Conservation (phyloP, 805 yeast species). For the Metschnikowia orientalis region DNA sequence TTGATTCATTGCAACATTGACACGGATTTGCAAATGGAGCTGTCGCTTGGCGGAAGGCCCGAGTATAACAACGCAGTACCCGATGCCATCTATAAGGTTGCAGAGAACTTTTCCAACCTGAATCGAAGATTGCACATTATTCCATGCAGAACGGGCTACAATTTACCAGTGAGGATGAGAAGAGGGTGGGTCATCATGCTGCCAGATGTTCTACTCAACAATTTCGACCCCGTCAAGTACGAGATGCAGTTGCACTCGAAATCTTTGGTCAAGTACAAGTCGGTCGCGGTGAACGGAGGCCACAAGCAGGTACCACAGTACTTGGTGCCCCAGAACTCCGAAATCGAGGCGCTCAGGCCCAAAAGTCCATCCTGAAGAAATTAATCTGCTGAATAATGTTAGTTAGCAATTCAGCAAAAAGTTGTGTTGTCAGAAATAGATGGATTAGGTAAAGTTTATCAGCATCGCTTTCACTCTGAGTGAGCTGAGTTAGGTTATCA, state of each 20-base stretch:
- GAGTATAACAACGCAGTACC: slow-evolving; percentile 44
- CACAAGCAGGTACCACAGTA: slow-evolving; percentile 41
- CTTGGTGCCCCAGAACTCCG: slow-evolving; percentile 60
- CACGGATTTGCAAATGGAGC: slow-evolving; percentile 78
- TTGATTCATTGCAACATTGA: slow-evolving; percentile 89
- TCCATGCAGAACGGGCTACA: slow-evolving; percentile 65
- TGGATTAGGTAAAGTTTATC: slow-evolving; percentile 45
- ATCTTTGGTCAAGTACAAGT: slow-evolving; percentile 26
- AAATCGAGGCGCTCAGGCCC: slow-evolving; percentile 79
- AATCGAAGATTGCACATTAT: slow-evolving; percentile 80
- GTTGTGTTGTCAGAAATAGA: slow-evolving; percentile 32
- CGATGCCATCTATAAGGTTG: slow-evolving; percentile 68
- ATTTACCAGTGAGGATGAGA: slow-evolving; percentile 60
- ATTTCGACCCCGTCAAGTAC: slow-evolving; percentile 44
- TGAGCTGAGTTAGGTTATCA: slow-evolving; percentile 57
- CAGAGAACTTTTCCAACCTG: slow-evolving; percentile 85
- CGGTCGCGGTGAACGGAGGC: slow-evolving; percentile 11
- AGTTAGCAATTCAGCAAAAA: slow-evolving; percentile 6
- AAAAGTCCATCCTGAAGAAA: slow-evolving; percentile 54
- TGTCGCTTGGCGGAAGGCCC: slow-evolving; percentile 6
- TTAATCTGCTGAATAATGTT: slow-evolving; percentile 4
- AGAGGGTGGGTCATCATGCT: slow-evolving; percentile 90
- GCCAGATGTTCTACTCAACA: slow-evolving; percentile 76
- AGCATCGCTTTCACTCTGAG: slow-evolving; percentile 49
- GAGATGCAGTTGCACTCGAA: slow-evolving; percentile 28